Evolutionary conservation across 2,329 filamentous ascomycete species (phyloP).

Genomic region (Cordyceps fumosorosea): DNA sequence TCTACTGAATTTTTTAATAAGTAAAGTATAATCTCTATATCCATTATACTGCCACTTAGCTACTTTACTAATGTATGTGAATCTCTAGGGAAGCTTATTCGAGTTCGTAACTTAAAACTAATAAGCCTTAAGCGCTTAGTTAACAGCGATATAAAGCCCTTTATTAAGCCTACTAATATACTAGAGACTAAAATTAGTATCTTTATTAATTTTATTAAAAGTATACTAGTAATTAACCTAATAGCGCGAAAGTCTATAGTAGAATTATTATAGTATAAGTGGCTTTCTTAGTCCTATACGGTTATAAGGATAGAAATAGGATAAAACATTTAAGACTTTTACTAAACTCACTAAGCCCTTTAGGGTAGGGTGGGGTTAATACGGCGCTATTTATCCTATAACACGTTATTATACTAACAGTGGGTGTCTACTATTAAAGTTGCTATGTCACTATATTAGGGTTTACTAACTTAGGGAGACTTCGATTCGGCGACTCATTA

Average conservation of each 20-base stretch:
- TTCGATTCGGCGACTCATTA: no score
- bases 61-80: not conserved
- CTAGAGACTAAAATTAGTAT: not conserved
- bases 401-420: no score
- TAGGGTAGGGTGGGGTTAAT: no score
- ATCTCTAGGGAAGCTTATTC: not conserved
- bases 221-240: conserved; percentile 4
- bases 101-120: no score
- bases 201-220: not conserved
- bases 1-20: not conserved
- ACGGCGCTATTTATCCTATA: no score
- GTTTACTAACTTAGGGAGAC: no score
- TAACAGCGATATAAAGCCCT: not conserved
- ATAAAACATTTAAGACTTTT: no score
- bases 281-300: not conserved
- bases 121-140: not conserved
- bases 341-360: no score
- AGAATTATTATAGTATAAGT: not conserved
- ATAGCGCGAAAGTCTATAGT: not conserved
- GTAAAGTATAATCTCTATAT: not conserved
- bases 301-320: no score
- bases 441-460: no score
- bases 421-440: no score
- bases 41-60: not conserved
- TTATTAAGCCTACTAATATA: not conserved